Conservation (phyloP, 2,329 filamentous ascomycete genomes). For the Podosphaera xanthii region DNA sequence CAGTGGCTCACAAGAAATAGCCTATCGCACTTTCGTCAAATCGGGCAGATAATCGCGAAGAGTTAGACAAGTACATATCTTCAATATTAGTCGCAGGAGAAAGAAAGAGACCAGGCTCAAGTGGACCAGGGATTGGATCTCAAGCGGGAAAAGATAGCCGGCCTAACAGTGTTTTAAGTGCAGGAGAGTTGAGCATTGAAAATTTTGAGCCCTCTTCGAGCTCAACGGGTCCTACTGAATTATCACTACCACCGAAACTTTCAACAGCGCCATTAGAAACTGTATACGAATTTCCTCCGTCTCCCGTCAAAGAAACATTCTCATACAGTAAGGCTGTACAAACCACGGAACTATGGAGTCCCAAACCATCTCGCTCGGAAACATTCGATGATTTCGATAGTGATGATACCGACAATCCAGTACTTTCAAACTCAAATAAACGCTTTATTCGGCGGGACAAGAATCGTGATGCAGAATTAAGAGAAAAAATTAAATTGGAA, state of each 20-base stretch:
- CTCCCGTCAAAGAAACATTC: constrained; percentile 60
- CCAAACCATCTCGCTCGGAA: constrained; percentile 27
- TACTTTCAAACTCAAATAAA: constrained; percentile 41
- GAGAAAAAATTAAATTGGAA: constrained; percentile 63
- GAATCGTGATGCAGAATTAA: constrained; percentile 71
- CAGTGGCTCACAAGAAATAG: constrained; percentile 20
- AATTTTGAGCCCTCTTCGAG: constrained; percentile 33
- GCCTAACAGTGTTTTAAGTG: constrained; percentile 69
- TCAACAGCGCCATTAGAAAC: constrained; percentile 52
- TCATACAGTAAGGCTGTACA: constrained; percentile 96
- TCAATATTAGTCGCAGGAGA: constrained; percentile 47
- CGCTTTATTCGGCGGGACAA: constrained; percentile 56
- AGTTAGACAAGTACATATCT: constrained; percentile 70
- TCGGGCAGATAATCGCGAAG: constrained; percentile 44
- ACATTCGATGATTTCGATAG: constrained; percentile 37
- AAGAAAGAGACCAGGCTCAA: constrained; percentile 52
- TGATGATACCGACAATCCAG: constrained; percentile 34
- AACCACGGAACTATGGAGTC: constrained; percentile 53
- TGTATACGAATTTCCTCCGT: constrained; percentile 59
- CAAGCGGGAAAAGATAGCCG: constrained; percentile 48
- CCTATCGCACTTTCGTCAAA: constrained; percentile 47
- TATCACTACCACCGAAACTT: constrained; percentile 36
- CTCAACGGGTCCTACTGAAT: constrained; percentile 11
- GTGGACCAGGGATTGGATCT: constrained; percentile 40
- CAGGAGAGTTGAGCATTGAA: constrained; percentile 57